A percentile compares a stretch with the other conserved stretches of the same genome.
Evolutionary conservation across 2,329 filamentous ascomycete species (phyloP).

Genomic region (Neofusicoccum umdonicola): DNA sequence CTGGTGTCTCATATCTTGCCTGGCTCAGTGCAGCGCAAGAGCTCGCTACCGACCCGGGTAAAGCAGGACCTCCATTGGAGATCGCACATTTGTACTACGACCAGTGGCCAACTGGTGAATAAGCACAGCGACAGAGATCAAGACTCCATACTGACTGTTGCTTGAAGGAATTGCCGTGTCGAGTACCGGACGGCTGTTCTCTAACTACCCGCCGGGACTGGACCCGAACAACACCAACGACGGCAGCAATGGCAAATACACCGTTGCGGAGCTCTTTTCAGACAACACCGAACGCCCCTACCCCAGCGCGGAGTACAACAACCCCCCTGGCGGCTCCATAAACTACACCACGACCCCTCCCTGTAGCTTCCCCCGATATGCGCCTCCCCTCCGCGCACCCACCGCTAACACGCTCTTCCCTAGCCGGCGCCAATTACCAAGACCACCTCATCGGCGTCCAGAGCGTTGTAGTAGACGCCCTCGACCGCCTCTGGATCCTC

Average conservation of each 20-base stretch:
- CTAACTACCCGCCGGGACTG: conserved; percentile 51
- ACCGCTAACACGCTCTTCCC: neutral
- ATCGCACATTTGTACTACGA: conserved; percentile 52
- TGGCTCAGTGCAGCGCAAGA: conserved; percentile 9
- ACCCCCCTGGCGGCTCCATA: conserved; percentile 50
- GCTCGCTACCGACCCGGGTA: conserved; percentile 33
- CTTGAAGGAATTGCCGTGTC: conserved; percentile 51
- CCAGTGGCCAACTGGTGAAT: conserved; percentile 46
- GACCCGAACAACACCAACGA: conserved; percentile 48
- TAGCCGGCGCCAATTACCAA: conserved; percentile 46
- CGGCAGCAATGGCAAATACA: conserved; percentile 44
- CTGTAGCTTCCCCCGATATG: conserved; percentile 17
- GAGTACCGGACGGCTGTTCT: conserved; percentile 50
- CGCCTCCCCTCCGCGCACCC: too few relatives aligned
- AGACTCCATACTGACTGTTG: neutral
- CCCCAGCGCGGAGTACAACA: conserved; percentile 46
- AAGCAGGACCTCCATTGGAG: conserved; percentile 46
- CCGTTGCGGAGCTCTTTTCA: conserved; percentile 47
- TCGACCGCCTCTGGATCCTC: conserved; percentile 53
- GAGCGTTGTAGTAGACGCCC: conserved; percentile 51
- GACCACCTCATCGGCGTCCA: conserved; percentile 53
- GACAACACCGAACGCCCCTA: conserved; percentile 47
- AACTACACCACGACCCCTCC: conserved; percentile 51
- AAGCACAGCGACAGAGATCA: too few relatives aligned
- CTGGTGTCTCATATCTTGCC: neutral